These are phyloP conservation scores for Lobulomyces angularis DNA, from an alignment of 192 early-diverging fungal genomes.

Conservation along the genomic window DNA sequence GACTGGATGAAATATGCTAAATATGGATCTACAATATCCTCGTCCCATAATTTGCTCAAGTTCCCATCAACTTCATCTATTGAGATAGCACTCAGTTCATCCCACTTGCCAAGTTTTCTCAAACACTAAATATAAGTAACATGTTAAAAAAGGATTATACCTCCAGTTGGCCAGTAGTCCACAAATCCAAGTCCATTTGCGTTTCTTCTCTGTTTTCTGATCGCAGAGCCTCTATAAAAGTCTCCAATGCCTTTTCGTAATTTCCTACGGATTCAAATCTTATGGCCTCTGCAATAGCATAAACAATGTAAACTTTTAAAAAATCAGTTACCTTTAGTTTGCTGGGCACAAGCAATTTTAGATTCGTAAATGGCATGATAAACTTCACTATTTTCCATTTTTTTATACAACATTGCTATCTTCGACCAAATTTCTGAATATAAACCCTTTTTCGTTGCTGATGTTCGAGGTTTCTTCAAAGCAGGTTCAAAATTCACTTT, in stretches of 20 bases:
- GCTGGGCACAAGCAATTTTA: slow-evolving; percentile 31
- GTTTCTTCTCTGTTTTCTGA: neutral
- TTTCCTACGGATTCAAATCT: slow-evolving; percentile 46
- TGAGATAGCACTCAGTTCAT: slow-evolving; percentile 35
- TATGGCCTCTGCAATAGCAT: slow-evolving; percentile 34
- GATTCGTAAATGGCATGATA: slow-evolving; percentile 51
- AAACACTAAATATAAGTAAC: slow-evolving; percentile 42
- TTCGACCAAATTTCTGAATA: slow-evolving; percentile 37
- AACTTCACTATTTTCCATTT: slow-evolving; percentile 47
- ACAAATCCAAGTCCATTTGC: too few species aligned
- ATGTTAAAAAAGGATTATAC: slow-evolving; percentile 4
- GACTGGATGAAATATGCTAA: slow-evolving; percentile 42
- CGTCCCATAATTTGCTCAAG: slow-evolving; percentile 37
- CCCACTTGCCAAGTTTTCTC: slow-evolving; percentile 52
- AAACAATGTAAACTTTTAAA: slow-evolving; percentile 5
- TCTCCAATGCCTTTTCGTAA: slow-evolving; percentile 31
- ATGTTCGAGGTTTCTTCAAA: slow-evolving; percentile 8
- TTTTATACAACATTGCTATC: slow-evolving; percentile 48
- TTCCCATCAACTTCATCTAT: slow-evolving; percentile 37
- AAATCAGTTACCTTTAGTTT: slow-evolving; percentile 27
- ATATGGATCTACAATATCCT: slow-evolving; percentile 31
- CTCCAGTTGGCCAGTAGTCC: neutral
- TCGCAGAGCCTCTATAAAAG: slow-evolving; percentile 6
- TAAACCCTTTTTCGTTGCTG: slow-evolving; percentile 10
- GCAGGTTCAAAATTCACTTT: too few species aligned